Percentiles rank a stretch among this genome's conserved stretches.
Conservation (phyloP, 1,284 basidiomycete species). For the Golubevia sp. region DNA sequence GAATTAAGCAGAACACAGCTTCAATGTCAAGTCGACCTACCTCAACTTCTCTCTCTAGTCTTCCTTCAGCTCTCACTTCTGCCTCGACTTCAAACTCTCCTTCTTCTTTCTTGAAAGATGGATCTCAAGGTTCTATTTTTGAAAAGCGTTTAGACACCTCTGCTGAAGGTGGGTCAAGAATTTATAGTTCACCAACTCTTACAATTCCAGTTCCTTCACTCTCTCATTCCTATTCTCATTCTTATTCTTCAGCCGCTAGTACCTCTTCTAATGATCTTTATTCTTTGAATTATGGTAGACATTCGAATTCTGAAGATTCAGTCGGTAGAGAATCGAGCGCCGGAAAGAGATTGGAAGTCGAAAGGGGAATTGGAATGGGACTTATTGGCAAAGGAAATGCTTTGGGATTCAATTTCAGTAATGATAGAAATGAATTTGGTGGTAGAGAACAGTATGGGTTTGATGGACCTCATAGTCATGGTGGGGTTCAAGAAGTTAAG, state of each 20-base stretch:
- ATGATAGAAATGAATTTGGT: no score
- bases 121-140: not conserved
- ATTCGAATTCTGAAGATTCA: not conserved
- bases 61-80: not conserved
- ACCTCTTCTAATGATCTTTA: not conserved
- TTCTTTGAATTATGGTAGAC: not conserved
- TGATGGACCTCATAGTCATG: not conserved
- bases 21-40: not conserved
- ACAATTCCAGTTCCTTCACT: not conserved
- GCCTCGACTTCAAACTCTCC: not conserved
- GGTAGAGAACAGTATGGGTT: not conserved
- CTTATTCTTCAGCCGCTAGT: no score
- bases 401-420: not conserved
- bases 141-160: not conserved
- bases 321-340: not conserved
- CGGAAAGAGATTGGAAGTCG: not conserved
- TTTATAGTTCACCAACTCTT: not conserved
- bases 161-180: not conserved
- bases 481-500: not conserved
- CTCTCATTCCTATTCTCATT: not conserved
- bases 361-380: no score
- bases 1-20: no score
- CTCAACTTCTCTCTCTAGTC: not conserved
- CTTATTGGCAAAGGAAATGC: no score
- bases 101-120: not conserved